These are phyloP conservation scores for Cadophora sp. DNA, from an alignment of 2,329 filamentous ascomycete genomes.

Conservation along the genomic window DNA sequence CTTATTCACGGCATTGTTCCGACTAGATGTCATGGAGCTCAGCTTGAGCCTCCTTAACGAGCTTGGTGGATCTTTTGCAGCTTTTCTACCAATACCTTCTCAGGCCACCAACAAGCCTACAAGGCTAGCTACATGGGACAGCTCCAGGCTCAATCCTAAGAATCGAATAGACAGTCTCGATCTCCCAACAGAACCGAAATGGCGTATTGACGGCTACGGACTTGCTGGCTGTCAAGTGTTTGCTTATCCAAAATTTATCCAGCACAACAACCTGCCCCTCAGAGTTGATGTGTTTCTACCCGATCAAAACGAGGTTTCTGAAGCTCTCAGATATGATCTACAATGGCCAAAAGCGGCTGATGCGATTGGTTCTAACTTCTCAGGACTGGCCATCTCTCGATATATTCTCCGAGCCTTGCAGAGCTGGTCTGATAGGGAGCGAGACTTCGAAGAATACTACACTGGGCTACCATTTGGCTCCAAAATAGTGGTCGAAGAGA, in stretches of 20 bases:
- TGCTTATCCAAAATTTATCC: slow-evolving; percentile 59
- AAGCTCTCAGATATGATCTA: neutral
- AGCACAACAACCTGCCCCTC: slow-evolving; percentile 52
- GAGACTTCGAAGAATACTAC: slow-evolving; percentile 48
- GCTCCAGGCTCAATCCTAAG: slow-evolving; percentile 63
- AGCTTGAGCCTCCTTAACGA: neutral
- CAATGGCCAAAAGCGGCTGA: slow-evolving; percentile 29
- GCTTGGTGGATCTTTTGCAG: neutral
- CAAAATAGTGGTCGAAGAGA: slow-evolving; percentile 59
- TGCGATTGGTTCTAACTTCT: slow-evolving; percentile 46
- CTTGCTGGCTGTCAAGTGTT: slow-evolving; percentile 65
- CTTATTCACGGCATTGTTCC: neutral
- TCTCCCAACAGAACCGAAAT: slow-evolving; percentile 52
- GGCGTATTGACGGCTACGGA: slow-evolving; percentile 65
- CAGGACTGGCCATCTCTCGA: slow-evolving; percentile 48
- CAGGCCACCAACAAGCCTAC: neutral
- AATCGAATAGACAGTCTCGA: slow-evolving; percentile 65
- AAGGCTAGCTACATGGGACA: neutral
- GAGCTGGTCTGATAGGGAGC: slow-evolving; percentile 52
- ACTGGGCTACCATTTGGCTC: slow-evolving; percentile 62
- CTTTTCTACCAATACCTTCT: neutral
- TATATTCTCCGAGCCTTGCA: slow-evolving; percentile 63
- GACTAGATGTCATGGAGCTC: neutral
- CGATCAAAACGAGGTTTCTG: neutral
- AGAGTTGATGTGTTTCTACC: slow-evolving; percentile 63